phyloP scores from a whole-genome alignment of 2,329 filamentous ascomycete genomes.

The Exserohilum turcica region DNA sequence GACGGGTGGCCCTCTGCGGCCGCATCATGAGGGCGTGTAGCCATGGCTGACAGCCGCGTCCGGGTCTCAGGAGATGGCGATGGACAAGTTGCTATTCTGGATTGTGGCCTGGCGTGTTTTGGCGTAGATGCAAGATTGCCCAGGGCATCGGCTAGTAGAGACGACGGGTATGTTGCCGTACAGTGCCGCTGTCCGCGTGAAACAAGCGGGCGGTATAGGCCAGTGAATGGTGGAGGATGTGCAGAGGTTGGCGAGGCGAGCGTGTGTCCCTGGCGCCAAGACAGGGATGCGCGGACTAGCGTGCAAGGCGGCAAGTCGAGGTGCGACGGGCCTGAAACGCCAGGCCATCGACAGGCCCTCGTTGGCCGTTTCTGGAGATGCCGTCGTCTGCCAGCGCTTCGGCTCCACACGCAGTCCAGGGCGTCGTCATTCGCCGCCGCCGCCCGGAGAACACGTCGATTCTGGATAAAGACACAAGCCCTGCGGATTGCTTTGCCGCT shows the following conservation, averaged over 20 bases:
- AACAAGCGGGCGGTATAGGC: constrained; percentile 38
- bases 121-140: constrained; percentile 30
- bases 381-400: constrained; percentile 33
- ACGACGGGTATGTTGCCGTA: constrained; percentile 25
- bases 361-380: constrained; percentile 28
- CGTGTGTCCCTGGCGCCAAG: constrained; percentile 29
- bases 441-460: constrained; percentile 31
- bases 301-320: constrained; percentile 33
- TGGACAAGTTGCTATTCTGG: constrained; percentile 21
- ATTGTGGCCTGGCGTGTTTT: constrained; percentile 38
- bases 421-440: constrained; percentile 31
- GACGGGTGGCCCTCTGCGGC: constrained; percentile 35
- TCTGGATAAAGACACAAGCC: constrained; percentile 8
- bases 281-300: constrained; percentile 27
- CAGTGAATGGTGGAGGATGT: constrained; percentile 34
- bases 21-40: constrained; percentile 30
- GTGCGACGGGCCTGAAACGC: constrained; percentile 31
- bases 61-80: constrained; percentile 24
- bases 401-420: constrained; percentile 25
- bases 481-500: constrained; percentile 24
- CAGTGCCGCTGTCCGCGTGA: constrained; percentile 34
- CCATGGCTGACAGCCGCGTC: constrained; percentile 34
- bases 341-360: constrained; percentile 22
- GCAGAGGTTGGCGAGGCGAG: constrained; percentile 33
- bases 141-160: constrained; percentile 32